Percentiles rank a stretch among this genome's conserved stretches.
Conservation (phyloP, 1,284 basidiomycete species). For the Sporisorium sorghi region DNA sequence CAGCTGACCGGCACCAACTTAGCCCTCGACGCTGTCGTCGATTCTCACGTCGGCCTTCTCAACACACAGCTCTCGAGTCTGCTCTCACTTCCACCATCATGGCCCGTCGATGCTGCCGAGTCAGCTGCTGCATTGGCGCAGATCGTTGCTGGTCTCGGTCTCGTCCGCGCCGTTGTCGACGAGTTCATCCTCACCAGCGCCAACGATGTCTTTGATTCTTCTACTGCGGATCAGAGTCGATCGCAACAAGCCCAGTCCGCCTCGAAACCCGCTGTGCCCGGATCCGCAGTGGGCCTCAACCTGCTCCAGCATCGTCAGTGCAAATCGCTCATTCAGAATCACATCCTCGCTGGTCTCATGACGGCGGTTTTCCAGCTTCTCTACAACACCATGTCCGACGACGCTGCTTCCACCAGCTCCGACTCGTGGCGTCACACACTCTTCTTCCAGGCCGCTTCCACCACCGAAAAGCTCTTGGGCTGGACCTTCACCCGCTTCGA, state of each 20-base stretch:
- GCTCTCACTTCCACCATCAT: conserved; percentile 36
- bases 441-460: conserved; percentile 48
- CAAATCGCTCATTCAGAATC: conserved; percentile 54
- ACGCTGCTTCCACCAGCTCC: conserved; percentile 11
- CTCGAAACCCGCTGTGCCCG: conserved; percentile 36
- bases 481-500: conserved; percentile 56
- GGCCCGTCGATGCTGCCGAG: conserved; percentile 39
- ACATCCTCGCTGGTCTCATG: conserved; percentile 52
- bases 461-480: conserved; percentile 52
- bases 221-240: conserved; percentile 21
- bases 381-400: conserved; percentile 45
- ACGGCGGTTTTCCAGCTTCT: conserved; percentile 47
- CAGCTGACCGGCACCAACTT: conserved; percentile 21
- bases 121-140: conserved; percentile 23
- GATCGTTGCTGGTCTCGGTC: conserved; percentile 44
- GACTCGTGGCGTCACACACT: conserved; percentile 27
- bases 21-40: conserved; percentile 26
- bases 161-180: conserved; percentile 48
- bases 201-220: conserved; percentile 41
- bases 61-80: conserved; percentile 43
- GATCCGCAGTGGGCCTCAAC: conserved; percentile 51
- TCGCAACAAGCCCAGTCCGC: conserved; percentile 15
- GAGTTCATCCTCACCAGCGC: conserved; percentile 49
- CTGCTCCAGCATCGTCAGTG: conserved; percentile 56
- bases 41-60: conserved; percentile 40